Base-by-base conservation (phyloP, 495 filamentous ascomycete genomes). In the Friedmanniomyces simplex region DNA sequence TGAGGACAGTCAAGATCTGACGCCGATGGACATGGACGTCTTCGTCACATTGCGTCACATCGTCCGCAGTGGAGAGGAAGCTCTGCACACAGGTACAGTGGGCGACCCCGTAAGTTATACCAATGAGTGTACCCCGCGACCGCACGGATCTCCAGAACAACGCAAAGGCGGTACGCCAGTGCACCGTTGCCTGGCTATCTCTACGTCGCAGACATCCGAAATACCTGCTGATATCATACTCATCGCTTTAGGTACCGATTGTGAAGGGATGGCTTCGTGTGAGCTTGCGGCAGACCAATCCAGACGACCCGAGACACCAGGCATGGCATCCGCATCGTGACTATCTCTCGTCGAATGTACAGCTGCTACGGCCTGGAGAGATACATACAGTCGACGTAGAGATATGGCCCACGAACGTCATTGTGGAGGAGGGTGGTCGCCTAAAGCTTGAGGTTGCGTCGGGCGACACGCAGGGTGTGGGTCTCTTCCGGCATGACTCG, bases 381-480 rank as follows among this genome's bases (percentile, higher is more conserved):
- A 73, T 84, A 4, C 85, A 86, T 55, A 64, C 63, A 0, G 81
- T 86, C 0, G 82, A 84, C 59, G 73, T 86, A 10, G 83, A 86
- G 69, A 63, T 85, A 2, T 85, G 82, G 83, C 82, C 83, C 16
- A 85, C 81, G 1, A 83, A 83, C 63, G 79, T 84, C 0, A 72
- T 86, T 2, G 74, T 83, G 12, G 74, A 74, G 46, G 67, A 71
- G 36, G 79, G 79, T 0, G 73, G 72, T 0, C 72, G 68, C 57
- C 59, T 84, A 32, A 69, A 79, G 18, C 67, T 86, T 16, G 80
- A 86, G 62, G 72, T 84, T 4, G 54, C 71, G 0, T 73, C 70
- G 58, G 79, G 78, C 0, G 82, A 86, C 70, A 84, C 81, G 6
- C 79, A 83, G 55, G 81, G 81, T 1, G 70, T 66, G 39, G 80